Conservation (phyloP, 2,329 filamentous ascomycete species). For the Ceratocystis huliohia region DNA sequence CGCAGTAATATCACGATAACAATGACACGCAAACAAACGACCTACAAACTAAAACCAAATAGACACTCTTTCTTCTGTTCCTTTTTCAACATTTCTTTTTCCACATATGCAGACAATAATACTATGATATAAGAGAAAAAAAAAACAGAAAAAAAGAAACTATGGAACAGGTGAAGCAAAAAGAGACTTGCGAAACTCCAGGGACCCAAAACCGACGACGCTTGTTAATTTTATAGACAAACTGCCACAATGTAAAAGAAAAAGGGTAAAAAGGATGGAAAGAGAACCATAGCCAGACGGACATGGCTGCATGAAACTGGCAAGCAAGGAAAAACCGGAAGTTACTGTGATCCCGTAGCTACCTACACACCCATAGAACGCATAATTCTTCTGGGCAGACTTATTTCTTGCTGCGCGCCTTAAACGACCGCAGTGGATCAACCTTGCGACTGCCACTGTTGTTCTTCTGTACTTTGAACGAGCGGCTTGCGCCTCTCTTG, state of each 20-base stretch:
- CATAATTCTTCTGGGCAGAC: not conserved
- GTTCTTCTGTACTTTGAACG: conserved; percentile 41
- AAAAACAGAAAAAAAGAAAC: not conserved
- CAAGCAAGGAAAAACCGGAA: not conserved
- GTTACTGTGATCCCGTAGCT: not conserved
- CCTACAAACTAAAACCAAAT: not conserved
- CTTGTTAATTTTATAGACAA: conserved; percentile 14
- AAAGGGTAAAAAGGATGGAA: not conserved
- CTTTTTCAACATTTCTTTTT: not conserved
- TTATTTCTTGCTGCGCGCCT: conserved; percentile 36
- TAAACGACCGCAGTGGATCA: conserved; percentile 85
- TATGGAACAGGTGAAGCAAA: not conserved
- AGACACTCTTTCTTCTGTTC: not conserved
- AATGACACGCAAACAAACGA: conserved; percentile 10
- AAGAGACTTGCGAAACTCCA: conserved; percentile 1
- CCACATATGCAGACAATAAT: not conserved
- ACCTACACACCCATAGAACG: not conserved
- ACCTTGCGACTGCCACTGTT: conserved; percentile 36
- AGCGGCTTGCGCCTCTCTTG: conserved; percentile 26
- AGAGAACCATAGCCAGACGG: not conserved
- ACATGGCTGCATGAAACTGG: too few species aligned
- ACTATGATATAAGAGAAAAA: not conserved
- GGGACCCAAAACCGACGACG: conserved; percentile 17
- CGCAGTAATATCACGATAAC: conserved; percentile 10
- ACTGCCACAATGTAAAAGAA: conserved; percentile 7